phyloP scores from a whole-genome alignment of 179 eudicot species.

The Beta macrorhiza region DNA sequence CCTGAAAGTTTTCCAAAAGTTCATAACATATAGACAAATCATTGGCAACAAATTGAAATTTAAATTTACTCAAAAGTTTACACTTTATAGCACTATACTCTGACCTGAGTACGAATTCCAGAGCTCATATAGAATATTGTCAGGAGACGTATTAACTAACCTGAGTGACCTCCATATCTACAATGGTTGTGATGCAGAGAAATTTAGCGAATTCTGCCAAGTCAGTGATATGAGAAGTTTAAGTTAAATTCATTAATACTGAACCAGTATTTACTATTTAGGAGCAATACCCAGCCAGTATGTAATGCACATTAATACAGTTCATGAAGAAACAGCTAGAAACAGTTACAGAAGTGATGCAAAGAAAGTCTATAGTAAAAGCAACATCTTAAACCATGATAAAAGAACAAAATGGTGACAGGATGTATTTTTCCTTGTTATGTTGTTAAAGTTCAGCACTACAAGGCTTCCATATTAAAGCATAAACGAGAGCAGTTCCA shows the following conservation, averaged over 20 bases:
- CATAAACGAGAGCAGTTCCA: background rate
- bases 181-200: slow-evolving; percentile 77
- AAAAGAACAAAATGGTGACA: background rate
- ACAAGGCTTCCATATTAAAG: background rate
- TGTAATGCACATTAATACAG: background rate
- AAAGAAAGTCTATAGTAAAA: background rate
- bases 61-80: no score
- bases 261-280: background rate
- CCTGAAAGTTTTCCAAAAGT: background rate
- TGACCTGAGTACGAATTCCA: no score
- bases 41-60: no score
- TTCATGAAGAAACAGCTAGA: background rate
- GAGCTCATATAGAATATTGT: no score
- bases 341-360: background rate
- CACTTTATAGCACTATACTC: no score
- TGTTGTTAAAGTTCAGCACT: background rate
- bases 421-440: no score
- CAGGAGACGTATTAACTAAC: slow-evolving; percentile 42
- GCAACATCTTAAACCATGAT: background rate
- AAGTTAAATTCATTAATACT: background rate
- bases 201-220: slow-evolving; percentile 96
- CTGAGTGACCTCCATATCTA: slow-evolving; percentile 86
- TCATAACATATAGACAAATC: background rate
- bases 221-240: slow-evolving; percentile 44
- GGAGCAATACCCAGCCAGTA: background rate